Conservation (phyloP, 768 basidiomycete genomes). For the Mycena vulgaris region DNA sequence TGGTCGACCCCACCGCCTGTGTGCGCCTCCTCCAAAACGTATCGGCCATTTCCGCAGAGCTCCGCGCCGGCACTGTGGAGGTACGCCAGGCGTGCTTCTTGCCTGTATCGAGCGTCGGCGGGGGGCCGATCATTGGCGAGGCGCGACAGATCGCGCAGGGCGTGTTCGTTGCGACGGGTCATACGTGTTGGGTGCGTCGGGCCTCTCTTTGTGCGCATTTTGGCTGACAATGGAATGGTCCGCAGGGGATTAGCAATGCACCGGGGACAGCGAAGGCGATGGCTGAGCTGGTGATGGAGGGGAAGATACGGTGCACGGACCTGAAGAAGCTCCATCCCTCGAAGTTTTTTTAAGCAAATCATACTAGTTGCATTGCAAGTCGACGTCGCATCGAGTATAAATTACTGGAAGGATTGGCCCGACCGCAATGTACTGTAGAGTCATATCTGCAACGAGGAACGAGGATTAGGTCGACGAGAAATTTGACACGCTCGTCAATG, state of each 20-base stretch:
- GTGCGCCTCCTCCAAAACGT: constrained; percentile 71
- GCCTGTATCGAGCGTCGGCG: constrained; percentile 71
- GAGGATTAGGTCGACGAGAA: too few species aligned
- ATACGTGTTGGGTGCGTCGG: constrained; percentile 81
- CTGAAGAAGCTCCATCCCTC: constrained; percentile 64
- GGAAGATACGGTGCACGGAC: constrained; percentile 71
- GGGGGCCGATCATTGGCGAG: constrained; percentile 82
- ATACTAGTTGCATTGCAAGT: too few species aligned
- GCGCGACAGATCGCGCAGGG: constrained; percentile 70
- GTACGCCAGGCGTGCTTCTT: constrained; percentile 82
- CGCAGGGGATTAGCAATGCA: constrained; percentile 83
- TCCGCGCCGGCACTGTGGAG: constrained; percentile 68
- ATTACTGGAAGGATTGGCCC: too few species aligned
- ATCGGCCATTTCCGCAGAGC: constrained; percentile 69
- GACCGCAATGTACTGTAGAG: too few species aligned
- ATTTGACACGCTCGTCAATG: too few species aligned
- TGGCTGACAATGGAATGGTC: constrained; percentile 21
- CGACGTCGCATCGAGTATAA: too few species aligned
- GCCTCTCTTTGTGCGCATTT: background rate
- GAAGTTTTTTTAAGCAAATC: constrained; percentile 47
- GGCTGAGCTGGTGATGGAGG: constrained; percentile 79
- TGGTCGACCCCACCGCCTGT: constrained; percentile 70
- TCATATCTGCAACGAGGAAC: too few species aligned
- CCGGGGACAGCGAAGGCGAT: constrained; percentile 87
- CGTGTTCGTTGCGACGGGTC: constrained; percentile 81